A percentile compares a stretch with the other conserved stretches of the same genome.
Evolutionary conservation across 179 eudicot genomes (phyloP).

Genomic region (Pouteria campechiana): DNA sequence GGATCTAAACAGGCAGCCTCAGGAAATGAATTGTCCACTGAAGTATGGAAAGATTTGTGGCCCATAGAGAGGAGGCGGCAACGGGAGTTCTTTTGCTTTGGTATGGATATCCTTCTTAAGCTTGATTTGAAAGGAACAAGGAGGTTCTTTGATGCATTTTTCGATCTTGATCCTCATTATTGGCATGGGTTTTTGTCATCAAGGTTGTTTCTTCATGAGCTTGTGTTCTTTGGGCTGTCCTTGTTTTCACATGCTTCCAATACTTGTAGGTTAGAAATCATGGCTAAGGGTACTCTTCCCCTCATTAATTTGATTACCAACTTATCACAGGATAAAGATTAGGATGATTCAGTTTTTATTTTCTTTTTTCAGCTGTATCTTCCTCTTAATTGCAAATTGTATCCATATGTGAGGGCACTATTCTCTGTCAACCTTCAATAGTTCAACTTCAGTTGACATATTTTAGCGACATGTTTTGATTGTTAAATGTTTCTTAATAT

Average conservation of each 20-base stretch:
- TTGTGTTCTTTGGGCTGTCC: slow-evolving; percentile 67
- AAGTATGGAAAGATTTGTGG: slow-evolving; percentile 93
- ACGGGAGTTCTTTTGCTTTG: slow-evolving; percentile 94
- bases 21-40: slow-evolving; percentile 53
- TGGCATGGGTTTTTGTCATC: slow-evolving; percentile 99
- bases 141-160: slow-evolving; percentile 87
- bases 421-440: too few relatives aligned
- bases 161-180: slow-evolving; percentile 87
- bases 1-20: slow-evolving; percentile 26
- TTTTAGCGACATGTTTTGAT: too few relatives aligned
- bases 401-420: too few relatives aligned
- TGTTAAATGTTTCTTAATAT: too few relatives aligned
- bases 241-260: slow-evolving; percentile 81
- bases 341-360: slow-evolving; percentile 5
- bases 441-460: too few relatives aligned
- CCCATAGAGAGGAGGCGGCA: slow-evolving; percentile 92
- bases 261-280: slow-evolving; percentile 86
- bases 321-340: slow-evolving; percentile 55
- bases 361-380: too few relatives aligned
- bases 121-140: slow-evolving; percentile 85
- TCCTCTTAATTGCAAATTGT: too few relatives aligned
- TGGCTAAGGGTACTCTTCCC: slow-evolving; percentile 92
- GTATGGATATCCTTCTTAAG: slow-evolving; percentile 93
- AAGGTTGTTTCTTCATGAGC: slow-evolving; percentile 78
- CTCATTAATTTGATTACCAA: slow-evolving; percentile 73